These are phyloP conservation scores for Wickerhamomyces sp. DNA, from an alignment of 1,139 yeast genomes.

Conservation along the genomic window DNA sequence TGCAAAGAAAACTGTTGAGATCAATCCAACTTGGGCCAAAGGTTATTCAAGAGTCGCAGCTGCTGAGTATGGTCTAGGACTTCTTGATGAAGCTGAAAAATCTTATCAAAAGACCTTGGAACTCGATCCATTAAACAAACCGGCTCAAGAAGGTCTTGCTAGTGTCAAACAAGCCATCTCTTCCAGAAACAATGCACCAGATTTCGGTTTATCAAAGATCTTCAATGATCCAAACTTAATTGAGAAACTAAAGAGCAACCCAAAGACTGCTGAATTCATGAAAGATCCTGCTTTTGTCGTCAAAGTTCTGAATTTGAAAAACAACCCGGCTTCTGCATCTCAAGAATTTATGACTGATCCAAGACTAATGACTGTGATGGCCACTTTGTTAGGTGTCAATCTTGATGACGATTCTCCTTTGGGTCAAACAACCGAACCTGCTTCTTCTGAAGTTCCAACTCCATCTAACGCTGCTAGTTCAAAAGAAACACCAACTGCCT, in stretches of 20 bases:
- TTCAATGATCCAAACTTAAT: constrained; percentile 79
- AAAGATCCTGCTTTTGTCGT: constrained; percentile 81
- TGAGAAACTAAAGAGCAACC: constrained; percentile 70
- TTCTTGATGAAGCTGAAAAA: constrained; percentile 61
- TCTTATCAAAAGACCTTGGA: constrained; percentile 79
- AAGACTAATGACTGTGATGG: constrained; percentile 84
- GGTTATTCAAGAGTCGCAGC: constrained; percentile 94
- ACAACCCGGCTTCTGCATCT: constrained; percentile 68
- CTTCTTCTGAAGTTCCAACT: constrained; percentile 12
- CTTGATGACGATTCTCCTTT: constrained; percentile 39
- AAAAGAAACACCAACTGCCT: constrained; percentile 4
- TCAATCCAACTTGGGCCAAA: constrained; percentile 87
- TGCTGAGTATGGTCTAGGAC: constrained; percentile 82
- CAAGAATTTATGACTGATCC: constrained; percentile 69
- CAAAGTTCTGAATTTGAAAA: constrained; percentile 59
- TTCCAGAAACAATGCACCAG: constrained; percentile 41
- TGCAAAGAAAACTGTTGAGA: constrained; percentile 74
- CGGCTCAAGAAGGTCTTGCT: constrained; percentile 80
- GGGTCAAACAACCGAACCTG: constrained; percentile 4
- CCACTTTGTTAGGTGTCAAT: constrained; percentile 81
- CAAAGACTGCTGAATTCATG: constrained; percentile 83
- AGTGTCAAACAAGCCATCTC: constrained; percentile 45
- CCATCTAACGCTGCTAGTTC: constrained; percentile 13
- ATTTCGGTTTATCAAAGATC: constrained; percentile 70
- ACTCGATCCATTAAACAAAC: constrained; percentile 74